Evolutionary conservation across 129 eudicot genomes (phyloP).

Genomic region (Centrapalus pauciflorus): DNA sequence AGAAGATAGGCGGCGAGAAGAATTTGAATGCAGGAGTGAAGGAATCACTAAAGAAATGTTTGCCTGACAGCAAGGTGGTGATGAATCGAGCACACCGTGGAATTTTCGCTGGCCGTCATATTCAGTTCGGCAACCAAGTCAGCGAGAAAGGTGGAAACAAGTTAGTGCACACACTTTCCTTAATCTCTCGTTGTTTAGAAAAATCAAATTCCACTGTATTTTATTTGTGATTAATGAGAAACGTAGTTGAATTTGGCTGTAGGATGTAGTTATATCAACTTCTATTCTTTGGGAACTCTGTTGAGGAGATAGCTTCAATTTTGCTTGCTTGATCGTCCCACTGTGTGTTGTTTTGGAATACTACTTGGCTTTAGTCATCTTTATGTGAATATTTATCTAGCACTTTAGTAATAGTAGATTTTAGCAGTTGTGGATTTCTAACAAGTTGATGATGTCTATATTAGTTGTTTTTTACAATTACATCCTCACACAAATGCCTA

Average conservation of each 20-base stretch:
- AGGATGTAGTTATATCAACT: neutral
- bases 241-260: neutral
- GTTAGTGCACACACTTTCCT: slow-evolving; percentile 35
- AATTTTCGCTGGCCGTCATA: slow-evolving; percentile 87
- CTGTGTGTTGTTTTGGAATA: neutral
- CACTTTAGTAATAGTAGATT: neutral
- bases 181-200: neutral
- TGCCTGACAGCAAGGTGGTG: slow-evolving; percentile 69
- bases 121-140: slow-evolving; percentile 77
- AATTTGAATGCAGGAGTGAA: slow-evolving; percentile 59
- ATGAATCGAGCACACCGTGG: slow-evolving; percentile 98
- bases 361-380: neutral
- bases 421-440: neutral
- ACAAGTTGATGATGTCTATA: too few species aligned
- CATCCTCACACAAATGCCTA: too few species aligned
- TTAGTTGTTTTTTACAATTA: too few species aligned
- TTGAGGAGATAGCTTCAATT: neutral
- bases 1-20: slow-evolving; percentile 77
- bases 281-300: neutral
- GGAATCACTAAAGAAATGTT: slow-evolving; percentile 48
- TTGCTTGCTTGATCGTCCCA: neutral
- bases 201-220: neutral
- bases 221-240: neutral
- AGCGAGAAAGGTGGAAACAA: slow-evolving; percentile 97
- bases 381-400: neutral